These are phyloP conservation scores for Ehretia macrophylla DNA, from an alignment of 257 asterid species.

Conservation along the genomic window DNA sequence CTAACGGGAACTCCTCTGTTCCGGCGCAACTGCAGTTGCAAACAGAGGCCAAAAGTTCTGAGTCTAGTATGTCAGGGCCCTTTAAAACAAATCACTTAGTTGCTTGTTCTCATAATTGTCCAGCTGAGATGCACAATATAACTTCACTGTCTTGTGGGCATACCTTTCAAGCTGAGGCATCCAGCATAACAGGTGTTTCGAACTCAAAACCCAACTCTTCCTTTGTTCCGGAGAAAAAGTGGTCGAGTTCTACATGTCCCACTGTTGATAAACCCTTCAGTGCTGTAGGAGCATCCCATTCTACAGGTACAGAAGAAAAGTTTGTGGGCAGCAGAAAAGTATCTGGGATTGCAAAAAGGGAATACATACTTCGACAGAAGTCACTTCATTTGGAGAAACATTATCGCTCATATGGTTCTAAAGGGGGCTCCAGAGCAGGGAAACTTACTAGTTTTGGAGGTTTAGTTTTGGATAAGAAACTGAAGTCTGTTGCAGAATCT, in stretches of 20 bases:
- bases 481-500: conserved; percentile 61
- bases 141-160: conserved; percentile 33
- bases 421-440: conserved; percentile 48
- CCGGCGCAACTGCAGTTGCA: conserved; percentile 32
- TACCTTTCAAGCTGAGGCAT: conserved; percentile 49
- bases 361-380: conserved; percentile 65
- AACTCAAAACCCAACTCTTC: conserved; percentile 33
- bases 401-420: conserved; percentile 57
- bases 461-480: conserved; percentile 71
- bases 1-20: conserved; percentile 33
- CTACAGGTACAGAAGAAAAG: conserved; percentile 50
- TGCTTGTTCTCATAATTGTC: conserved; percentile 36
- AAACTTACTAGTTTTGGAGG: conserved; percentile 59
- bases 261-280: conserved; percentile 48
- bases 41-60: conserved; percentile 40
- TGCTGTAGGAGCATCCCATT: conserved; percentile 42
- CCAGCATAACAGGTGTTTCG: conserved; percentile 22
- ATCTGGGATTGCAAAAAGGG: conserved; percentile 73
- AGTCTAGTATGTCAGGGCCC: conserved; percentile 36
- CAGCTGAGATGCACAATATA: conserved; percentile 26
- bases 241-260: conserved; percentile 30
- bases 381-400: conserved; percentile 74
- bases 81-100: conserved; percentile 37
- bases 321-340: conserved; percentile 57
- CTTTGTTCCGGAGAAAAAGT: conserved; percentile 37